Base-by-base conservation (phyloP, 371 early-diverging fungal species). In the Mortierella sp. region DNA sequence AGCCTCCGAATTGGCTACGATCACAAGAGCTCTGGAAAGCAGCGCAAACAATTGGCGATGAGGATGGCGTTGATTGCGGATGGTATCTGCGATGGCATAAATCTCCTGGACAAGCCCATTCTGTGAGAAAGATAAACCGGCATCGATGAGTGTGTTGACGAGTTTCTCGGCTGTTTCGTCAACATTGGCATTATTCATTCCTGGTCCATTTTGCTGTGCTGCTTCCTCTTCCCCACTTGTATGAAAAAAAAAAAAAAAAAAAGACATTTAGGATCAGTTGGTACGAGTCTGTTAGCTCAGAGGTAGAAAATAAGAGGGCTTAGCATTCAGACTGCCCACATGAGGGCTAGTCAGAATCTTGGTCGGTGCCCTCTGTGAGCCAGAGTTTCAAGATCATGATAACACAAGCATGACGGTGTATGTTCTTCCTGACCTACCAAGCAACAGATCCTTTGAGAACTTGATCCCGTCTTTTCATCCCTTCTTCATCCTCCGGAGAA, bases 21-120 rank as follows among this genome's bases (percentile, higher is more conserved):
- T 72, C n/a, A 87, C 84, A 74, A 85, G 77, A 6, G 83, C 18
- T 60, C 87, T 85, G 0, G 86, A 77, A 9, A 86, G 66, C 0
- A 89, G 67, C 15, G 87, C 83, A 56, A 87, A 84, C 23, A 84
- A 30, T 11, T 82, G 79, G 9, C 67, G 23, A 16, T 79, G 67
- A 0, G 80, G 73, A 15, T 70, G 70, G 6, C 59, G 56, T 47
- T 73, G 80, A 30, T 67, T 43, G 43, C 80, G 62, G 30, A 79
- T 66, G 6, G 21, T 51, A n/a, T 79, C 80, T 0, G 67, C 60
- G 52, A 73, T 60, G 7, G 64, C 45, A 15, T 69, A 44, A 30
- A 79, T 72, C 9, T 65, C 62, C 23, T 79, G 62, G 12, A 72
- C 73, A 30, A 79, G 55, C 12, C 67, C 63, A 0, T 57, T 58